Evolutionary conservation across 257 asterid genomes (phyloP).

Genomic region (Prunella vulgaris): DNA sequence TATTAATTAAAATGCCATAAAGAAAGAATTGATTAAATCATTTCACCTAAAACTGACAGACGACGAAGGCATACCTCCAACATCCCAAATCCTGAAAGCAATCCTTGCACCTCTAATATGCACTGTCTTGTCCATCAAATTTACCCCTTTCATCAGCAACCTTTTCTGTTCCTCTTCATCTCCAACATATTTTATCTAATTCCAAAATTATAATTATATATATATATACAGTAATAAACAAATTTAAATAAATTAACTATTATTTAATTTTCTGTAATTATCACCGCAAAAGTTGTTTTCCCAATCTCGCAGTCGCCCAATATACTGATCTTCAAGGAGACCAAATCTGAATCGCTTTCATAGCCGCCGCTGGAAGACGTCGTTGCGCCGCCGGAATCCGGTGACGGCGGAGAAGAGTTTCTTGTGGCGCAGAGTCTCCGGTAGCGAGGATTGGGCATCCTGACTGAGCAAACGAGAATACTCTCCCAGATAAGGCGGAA

Average conservation of each 20-base stretch:
- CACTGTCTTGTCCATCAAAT: slow-evolving; percentile 68
- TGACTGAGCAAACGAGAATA: slow-evolving; percentile 52
- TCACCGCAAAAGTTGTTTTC: slow-evolving; percentile 81
- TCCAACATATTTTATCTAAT: slow-evolving; percentile 75
- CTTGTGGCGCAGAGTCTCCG: slow-evolving; percentile 38
- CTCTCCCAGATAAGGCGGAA: slow-evolving; percentile 56
- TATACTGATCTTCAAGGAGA: slow-evolving; percentile 72
- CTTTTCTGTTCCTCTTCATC: slow-evolving; percentile 65
- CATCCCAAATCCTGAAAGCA: slow-evolving; percentile 89
- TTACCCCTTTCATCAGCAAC: slow-evolving; percentile 71
- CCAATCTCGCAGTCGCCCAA: slow-evolving; percentile 94
- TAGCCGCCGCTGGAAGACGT: slow-evolving; percentile 30
- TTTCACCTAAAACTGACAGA: slow-evolving; percentile 19
- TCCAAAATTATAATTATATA: too few species aligned
- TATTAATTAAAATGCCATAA: not conserved
- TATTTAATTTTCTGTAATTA: not conserved
- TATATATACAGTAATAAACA: not conserved
- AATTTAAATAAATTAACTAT: not conserved
- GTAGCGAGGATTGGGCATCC: slow-evolving; percentile 43
- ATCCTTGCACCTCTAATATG: slow-evolving; percentile 68
- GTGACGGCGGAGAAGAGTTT: slow-evolving; percentile 8
- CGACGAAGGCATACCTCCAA: slow-evolving; percentile 50
- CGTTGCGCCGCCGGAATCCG: slow-evolving; percentile 19
- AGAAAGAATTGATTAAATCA: not conserved
- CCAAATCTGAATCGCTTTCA: slow-evolving; percentile 75